Evolutionary conservation across 495 filamentous ascomycete genomes (phyloP), one percentile per base, ranked within the genome.

Genomic region (Apodospora peruviana): DNA sequence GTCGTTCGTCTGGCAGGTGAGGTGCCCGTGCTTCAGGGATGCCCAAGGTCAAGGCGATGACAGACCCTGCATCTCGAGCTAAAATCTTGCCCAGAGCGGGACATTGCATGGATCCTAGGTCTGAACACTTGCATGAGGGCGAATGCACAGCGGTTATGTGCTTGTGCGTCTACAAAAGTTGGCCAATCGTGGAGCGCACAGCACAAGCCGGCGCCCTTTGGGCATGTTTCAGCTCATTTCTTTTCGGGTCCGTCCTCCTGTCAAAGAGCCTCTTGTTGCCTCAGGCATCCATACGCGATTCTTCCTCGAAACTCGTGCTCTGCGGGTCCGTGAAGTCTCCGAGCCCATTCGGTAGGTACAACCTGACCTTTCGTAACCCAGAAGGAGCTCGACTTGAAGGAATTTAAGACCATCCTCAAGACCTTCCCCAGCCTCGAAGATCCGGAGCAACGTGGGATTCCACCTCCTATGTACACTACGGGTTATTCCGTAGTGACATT

Each of bases 81-180:
- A 58, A 45, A 49, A 42, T 55, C 53, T 55, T 45, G 19, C 21
- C 18, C 18, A 4, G 35, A 4, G 36, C 11, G 50, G 39, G 42
- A 47, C 47, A 44, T 19, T 37, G 44, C 63, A 66, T 50, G 64
- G 61, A 58, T 60, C 55, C 44, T 48, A 52, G 64, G 51, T 64
- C 50, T 49, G 45, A 59, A 59, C 59, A 63, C 62, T 65, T 63
- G 65, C 62, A 68, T 62, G 55, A 58, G 54, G 44, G 49, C 58
- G 47, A 62, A 66, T 68, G 65, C 65, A 68, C 56, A 61, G 65
- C 65, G 65, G 65, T 61, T 66, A 68, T 56, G 56, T 66, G 57
- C 64, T 65, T 65, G 56, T 64, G 60, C 65, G 53, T 64, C 59
- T 40, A 46, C 43, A 47, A 51, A 27, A 37, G 27, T 20, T 23